Conservation (phyloP, 1,284 basidiomycete genomes). For the Melampsora americana region DNA sequence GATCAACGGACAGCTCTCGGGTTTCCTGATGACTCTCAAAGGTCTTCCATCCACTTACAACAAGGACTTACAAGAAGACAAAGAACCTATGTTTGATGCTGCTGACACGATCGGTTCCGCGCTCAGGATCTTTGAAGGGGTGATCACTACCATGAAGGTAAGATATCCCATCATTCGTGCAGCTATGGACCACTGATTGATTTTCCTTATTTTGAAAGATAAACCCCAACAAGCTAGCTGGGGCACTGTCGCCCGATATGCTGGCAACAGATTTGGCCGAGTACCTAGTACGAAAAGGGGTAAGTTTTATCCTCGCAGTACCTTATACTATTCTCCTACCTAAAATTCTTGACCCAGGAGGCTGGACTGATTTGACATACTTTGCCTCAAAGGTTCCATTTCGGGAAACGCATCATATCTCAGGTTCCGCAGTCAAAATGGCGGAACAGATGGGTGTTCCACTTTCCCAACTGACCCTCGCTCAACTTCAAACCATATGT, state of each 20-base stretch:
- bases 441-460: constrained; percentile 79
- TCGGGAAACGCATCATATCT: constrained; percentile 97
- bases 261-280: constrained; percentile 96
- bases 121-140: constrained; percentile 88
- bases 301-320: constrained; percentile 57
- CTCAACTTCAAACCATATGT: constrained; percentile 73
- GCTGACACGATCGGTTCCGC: constrained; percentile 87
- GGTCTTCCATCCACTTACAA: constrained; percentile 98
- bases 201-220: constrained; percentile 60
- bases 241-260: constrained; percentile 90
- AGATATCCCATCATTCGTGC: not conserved
- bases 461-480: constrained; percentile 73
- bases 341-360: constrained; percentile 12
- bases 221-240: constrained; percentile 80
- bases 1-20: constrained; percentile 67
- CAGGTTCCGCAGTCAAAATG: constrained; percentile 88
- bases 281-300: constrained; percentile 95
- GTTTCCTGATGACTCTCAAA: constrained; percentile 96
- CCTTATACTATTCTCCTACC: not conserved
- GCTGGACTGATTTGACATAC: constrained; percentile 3
- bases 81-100: constrained; percentile 92
- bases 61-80: constrained; percentile 98
- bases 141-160: constrained; percentile 67
- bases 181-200: not conserved
- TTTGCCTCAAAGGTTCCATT: constrained; percentile 66